Conservation (phyloP, 805 yeast genomes). For the Candida tibetensis region DNA sequence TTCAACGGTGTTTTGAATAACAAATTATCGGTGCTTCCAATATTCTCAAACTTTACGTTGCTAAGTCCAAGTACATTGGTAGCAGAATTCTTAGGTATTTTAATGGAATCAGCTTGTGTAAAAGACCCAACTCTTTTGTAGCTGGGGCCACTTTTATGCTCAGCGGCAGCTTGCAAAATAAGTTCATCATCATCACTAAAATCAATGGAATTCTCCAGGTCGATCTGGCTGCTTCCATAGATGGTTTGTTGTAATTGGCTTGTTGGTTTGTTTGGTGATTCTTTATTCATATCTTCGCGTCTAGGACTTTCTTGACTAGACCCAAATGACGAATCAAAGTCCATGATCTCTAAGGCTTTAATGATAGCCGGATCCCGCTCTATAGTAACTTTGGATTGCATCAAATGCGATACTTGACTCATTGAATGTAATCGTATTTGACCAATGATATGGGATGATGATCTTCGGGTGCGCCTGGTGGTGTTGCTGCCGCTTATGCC, state of each 20-base stretch:
- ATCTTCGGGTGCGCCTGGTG: neutral
- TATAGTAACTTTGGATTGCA: neutral
- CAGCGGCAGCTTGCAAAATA: constrained; percentile 10
- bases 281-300: neutral
- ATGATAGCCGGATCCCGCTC: constrained; percentile 3
- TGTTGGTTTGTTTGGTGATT: no score
- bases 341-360: constrained; percentile 4
- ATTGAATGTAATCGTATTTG: neutral
- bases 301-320: constrained; percentile 3
- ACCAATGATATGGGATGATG: no score
- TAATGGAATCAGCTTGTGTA: neutral
- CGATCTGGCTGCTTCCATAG: neutral
- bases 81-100: constrained; percentile 1
- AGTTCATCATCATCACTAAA: constrained; percentile 14
- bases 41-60: constrained; percentile 1
- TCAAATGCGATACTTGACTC: neutral
- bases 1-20: neutral
- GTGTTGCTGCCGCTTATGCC: neutral
- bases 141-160: neutral
- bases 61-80: constrained; percentile 3
- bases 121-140: neutral
- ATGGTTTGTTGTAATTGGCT: neutral
- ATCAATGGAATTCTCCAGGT: constrained; percentile 8
- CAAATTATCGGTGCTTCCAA: neutral
- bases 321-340: constrained; percentile 9